Conservation (phyloP, 116 monocot genomes). For the Iris pallida region DNA sequence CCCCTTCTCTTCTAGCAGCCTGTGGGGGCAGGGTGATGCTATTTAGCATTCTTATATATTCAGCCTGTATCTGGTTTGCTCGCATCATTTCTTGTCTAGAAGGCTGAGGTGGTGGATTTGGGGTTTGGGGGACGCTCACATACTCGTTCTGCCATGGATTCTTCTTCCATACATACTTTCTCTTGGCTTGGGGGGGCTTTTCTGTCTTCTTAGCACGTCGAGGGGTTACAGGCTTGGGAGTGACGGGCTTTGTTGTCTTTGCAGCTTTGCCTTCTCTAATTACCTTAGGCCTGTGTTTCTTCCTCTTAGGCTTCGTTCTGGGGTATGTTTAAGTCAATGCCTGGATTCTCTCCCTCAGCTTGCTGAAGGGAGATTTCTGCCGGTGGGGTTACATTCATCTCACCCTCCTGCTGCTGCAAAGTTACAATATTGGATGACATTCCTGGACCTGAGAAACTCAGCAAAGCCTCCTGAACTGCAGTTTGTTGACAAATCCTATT, state of each 20-base stretch:
- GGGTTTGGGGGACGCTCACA: conserved; percentile 21
- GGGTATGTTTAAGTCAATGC: conserved; percentile 31
- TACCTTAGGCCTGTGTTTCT: conserved; percentile 54
- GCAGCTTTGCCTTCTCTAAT: conserved; percentile 32
- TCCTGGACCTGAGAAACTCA: background rate
- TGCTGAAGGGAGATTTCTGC: conserved; percentile 10
- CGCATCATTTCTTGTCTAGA: conserved; percentile 21
- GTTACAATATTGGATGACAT: background rate
- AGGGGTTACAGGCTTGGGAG: conserved; percentile 30
- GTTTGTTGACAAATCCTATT: background rate
- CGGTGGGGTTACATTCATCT: conserved; percentile 6
- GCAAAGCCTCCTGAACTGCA: background rate
- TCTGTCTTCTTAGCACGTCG: conserved; percentile 6
- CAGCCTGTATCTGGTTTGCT: background rate
- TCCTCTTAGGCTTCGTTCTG: conserved; percentile 33
- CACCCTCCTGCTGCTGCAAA: conserved; percentile 14
- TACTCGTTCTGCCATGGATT: conserved; percentile 11
- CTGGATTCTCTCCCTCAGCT: conserved; percentile 15
- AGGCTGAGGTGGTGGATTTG: conserved; percentile 6
- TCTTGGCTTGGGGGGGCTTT: conserved; percentile 8
- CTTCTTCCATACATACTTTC: conserved; percentile 15
- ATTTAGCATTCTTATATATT: conserved; percentile 2
- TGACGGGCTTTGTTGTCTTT: conserved; percentile 18
- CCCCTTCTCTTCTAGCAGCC: conserved; percentile 2
- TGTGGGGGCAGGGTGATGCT: background rate